Evolutionary conservation across 805 yeast species (phyloP), one percentile per base, ranked within the genome.

Genomic region (Candida maltosa): DNA sequence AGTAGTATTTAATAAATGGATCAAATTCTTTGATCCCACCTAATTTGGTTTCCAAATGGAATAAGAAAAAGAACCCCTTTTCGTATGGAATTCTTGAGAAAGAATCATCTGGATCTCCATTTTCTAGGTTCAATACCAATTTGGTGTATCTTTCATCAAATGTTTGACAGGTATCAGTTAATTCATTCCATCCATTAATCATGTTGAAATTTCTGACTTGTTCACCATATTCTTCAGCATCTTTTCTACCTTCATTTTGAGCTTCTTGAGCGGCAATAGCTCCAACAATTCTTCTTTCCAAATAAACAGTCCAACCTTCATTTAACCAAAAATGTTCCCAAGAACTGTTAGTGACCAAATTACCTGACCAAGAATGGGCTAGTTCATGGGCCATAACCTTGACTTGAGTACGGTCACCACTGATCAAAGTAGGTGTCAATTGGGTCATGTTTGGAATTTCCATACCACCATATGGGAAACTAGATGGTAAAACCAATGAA

Each of bases 261-360:
- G 58, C 58, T 30, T 51, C 47, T 6, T 42, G 35, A 8, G 52
- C 47, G 7, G 56, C 64, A 18, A 60, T 51, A 8, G 51, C 60
- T 6, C 56, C 66, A 24, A 58, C 27, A 28, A 60, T 58, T 41
- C 62, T 45, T 42, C 66, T 44, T 46, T 59, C 65, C 27, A 60
- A 38, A 40, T 58, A 60, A 1, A 60, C 65, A 14, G 62, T 54
- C 65, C 65, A 59, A 5, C 65, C 66, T 45, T 60, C 66, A 39
- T 60, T 60, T 19, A 60, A 47, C 66, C 66, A 60, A 36, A 58
- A 59, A 44, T 60, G 65, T 30, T 58, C 66, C 65, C 65, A 60
- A 4, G 60, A 54, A 26, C 56, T 49, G 40, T 58, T 60, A 16
- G 66, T 60, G 11, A 58, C 65, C 37, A 60, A 51, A 39, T 60